phyloP scores from a whole-genome alignment of 2,329 filamentous ascomycete genomes.

The Rhexocercosporidium sp. region DNA sequence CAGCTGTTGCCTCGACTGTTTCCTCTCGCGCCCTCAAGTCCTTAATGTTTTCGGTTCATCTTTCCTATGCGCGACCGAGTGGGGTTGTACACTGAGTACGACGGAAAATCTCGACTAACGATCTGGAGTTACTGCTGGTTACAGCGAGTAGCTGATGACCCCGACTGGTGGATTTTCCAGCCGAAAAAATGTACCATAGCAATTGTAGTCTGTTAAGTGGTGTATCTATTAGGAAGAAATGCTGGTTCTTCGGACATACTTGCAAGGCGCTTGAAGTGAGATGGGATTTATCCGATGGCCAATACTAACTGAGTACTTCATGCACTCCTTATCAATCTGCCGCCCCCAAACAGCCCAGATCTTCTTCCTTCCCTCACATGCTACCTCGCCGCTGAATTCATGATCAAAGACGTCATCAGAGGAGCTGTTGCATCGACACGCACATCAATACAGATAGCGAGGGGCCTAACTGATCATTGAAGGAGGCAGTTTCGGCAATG shows the following conservation, averaged over 20 bases:
- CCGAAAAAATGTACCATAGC: constrained; percentile 8
- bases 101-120: neutral
- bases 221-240: constrained; percentile 6
- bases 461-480: neutral
- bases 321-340: neutral
- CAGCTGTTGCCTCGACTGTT: neutral
- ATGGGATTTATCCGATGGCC: neutral
- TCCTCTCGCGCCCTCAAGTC: neutral
- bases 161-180: neutral
- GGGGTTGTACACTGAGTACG: neutral
- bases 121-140: neutral
- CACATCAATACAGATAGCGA: neutral
- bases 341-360: neutral
- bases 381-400: neutral
- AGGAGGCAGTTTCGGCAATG: neutral
- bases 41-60: constrained; percentile 3
- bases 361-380: neutral
- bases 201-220: neutral
- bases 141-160: neutral
- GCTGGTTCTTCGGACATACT: neutral
- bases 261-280: neutral
- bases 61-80: neutral
- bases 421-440: too few species aligned
- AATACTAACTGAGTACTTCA: too few species aligned
- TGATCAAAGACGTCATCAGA: too few species aligned